Base-by-base conservation (phyloP, 2,329 filamentous ascomycete genomes). In the Fusarium multiceps region DNA sequence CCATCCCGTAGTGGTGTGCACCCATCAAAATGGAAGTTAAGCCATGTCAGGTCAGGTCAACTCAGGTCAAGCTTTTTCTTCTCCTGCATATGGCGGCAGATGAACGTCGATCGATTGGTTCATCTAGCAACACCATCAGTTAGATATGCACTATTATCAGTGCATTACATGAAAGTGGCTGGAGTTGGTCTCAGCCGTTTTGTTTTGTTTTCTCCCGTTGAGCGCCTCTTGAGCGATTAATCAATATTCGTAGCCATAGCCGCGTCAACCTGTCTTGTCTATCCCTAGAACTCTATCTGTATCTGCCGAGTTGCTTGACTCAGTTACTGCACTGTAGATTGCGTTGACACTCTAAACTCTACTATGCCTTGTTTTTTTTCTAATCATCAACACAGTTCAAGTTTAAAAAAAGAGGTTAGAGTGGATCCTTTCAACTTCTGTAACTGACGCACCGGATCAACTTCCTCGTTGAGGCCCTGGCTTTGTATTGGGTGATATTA, bases 401-500 rank as follows among this genome's bases (percentile, higher is more conserved):
- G 18, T 32, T 25, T 45, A 37, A 23, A 57, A 43, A 46, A 45
- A 49, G 27, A 43, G 41, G 23, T 48, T n/a, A 55, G 7, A 50
- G 63, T 66, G 63, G 63, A 42, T 13, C 37, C 62, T 18, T 20
- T 27, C 27, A 27, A 49, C 62, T 49, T 66, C 63, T 69, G 66
- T 66, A 69, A 55, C 66, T 66, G 66, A 68, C 37, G 49, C 61
- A 62, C 66, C 66, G 66, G 66, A 50, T 62, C 61, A 69, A 69
- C 56, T 69, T 69, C 66, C 66, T 69, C 53, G 54, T 69, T 62
- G 61, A 69, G 66, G 66, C 55, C 66, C 66, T 55, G 41, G 34
- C 23, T 49, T 66, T 60, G 63, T 45, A 55, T 56, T 68, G 65
- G 61, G 61, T 66, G 55, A 66, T 66, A 50, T 66, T 61, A 50